Evolutionary conservation across 192 early-diverging fungal genomes (phyloP).

Genomic region (Thoreauomyces humboldtii): DNA sequence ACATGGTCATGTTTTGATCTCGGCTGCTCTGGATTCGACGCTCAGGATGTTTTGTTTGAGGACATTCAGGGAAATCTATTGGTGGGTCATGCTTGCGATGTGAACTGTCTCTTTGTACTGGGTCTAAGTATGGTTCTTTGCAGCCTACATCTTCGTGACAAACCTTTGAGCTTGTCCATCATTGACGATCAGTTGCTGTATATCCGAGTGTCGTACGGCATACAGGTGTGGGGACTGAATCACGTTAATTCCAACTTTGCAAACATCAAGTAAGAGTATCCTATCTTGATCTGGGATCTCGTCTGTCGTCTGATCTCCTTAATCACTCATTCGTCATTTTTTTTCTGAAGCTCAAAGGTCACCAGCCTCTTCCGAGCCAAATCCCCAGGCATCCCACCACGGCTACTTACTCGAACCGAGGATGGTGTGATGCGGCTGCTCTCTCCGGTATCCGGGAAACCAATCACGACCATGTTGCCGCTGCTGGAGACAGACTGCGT

Average conservation of each 20-base stretch:
- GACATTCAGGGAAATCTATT: conserved; percentile 48
- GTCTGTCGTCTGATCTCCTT: too few relatives aligned
- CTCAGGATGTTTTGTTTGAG: conserved; percentile 49
- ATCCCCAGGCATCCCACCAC: conserved; percentile 16
- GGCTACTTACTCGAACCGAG: conserved; percentile 39
- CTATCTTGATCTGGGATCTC: too few relatives aligned
- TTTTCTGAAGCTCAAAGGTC: conserved; percentile 28
- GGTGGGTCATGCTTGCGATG: conserved; percentile 28
- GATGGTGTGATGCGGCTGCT: conserved; percentile 51
- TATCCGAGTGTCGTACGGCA: conserved; percentile 29
- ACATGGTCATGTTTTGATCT: conserved; percentile 38
- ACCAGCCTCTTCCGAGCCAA: conserved; percentile 24
- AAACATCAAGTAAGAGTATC: conserved; percentile 40
- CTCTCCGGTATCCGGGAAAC: conserved; percentile 40
- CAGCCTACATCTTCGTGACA: conserved; percentile 43
- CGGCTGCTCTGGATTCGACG: conserved; percentile 41
- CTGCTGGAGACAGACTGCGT: conserved; percentile 49
- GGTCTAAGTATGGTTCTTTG: not conserved
- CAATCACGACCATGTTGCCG: conserved; percentile 50
- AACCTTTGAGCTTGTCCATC: conserved; percentile 36
- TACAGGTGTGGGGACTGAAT: conserved; percentile 47
- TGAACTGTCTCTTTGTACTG: not conserved
- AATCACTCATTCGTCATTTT: not conserved
- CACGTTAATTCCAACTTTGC: conserved; percentile 51
- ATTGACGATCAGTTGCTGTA: conserved; percentile 44